phyloP scores from a whole-genome alignment of 257 asterid genomes.

The Solanum corneliomulleri region DNA sequence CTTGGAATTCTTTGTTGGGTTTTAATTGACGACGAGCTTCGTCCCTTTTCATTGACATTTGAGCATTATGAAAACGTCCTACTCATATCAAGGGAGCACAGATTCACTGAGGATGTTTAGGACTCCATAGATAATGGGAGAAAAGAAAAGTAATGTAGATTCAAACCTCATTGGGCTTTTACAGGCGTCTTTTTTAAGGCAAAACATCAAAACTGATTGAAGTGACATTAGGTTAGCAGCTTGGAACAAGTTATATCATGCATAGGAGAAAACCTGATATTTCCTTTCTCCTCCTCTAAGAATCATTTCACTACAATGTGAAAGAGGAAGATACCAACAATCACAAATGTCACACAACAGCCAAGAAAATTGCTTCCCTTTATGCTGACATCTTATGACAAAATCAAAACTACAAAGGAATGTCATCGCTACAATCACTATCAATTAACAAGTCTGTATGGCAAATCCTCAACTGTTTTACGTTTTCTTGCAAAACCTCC shows the following conservation, averaged over 20 bases:
- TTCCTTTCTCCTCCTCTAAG: background rate
- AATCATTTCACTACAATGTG: background rate
- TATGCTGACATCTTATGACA: too few species aligned
- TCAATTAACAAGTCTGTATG: background rate
- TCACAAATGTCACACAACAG: background rate
- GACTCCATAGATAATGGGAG: background rate
- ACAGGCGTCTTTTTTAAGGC: background rate
- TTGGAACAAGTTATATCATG: background rate
- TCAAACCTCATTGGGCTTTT: background rate
- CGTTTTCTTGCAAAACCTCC: background rate
- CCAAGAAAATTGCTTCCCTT: background rate
- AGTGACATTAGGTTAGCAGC: background rate
- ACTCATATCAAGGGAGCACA: background rate
- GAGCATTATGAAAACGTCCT: background rate
- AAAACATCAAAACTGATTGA: background rate
- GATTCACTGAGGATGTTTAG: background rate
- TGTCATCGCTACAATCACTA: background rate
- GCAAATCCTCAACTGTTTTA: background rate
- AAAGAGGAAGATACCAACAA: background rate
- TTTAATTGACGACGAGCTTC: background rate
- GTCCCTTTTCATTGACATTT: background rate
- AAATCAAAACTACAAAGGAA: background rate
- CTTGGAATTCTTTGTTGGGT: background rate
- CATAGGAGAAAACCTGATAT: background rate
- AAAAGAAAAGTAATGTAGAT: background rate